Percentiles rank a stretch among this genome's conserved stretches.
These are phyloP conservation scores for Hyaloscypha finlandica DNA, from an alignment of 495 filamentous ascomycete genomes.

Conservation along the genomic window DNA sequence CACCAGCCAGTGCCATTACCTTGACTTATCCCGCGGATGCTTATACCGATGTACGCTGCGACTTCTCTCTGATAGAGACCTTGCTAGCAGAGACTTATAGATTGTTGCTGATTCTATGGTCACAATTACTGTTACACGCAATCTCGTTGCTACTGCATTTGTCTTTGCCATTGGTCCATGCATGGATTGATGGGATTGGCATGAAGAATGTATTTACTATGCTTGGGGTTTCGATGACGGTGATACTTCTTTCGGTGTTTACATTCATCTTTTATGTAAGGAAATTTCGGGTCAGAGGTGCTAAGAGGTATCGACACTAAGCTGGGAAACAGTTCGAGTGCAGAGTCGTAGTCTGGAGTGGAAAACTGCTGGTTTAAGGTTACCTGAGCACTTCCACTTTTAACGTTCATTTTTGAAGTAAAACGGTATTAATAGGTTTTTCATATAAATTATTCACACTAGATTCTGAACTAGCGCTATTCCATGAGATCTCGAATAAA, in stretches of 20 bases:
- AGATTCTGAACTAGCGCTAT: too few species aligned
- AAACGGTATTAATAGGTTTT: too few species aligned
- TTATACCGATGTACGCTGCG: constrained; percentile 37
- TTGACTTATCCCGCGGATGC: constrained; percentile 42
- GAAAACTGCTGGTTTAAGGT: too few species aligned
- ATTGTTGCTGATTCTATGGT: constrained; percentile 41
- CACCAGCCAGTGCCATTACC: constrained; percentile 32
- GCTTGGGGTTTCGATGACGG: constrained; percentile 25
- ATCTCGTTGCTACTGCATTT: constrained; percentile 37
- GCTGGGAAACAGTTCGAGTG: background rate
- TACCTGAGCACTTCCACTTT: too few species aligned
- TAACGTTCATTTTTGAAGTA: too few species aligned
- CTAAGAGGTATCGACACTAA: constrained; percentile 25
- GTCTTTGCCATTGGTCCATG: constrained; percentile 38
- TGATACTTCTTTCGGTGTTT: constrained; percentile 27
- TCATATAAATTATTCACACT: too few species aligned
- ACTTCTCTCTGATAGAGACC: background rate
- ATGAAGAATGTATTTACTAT: constrained; percentile 35
- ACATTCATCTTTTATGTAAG: constrained; percentile 32
- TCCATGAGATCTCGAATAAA: too few species aligned
- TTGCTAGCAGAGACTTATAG: constrained; percentile 23
- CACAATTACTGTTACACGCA: constrained; percentile 39
- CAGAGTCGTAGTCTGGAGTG: too few species aligned
- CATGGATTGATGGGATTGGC: constrained; percentile 39
- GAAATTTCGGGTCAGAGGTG: constrained; percentile 20